Conservation (phyloP, 2,329 filamentous ascomycete genomes). For the Microcyclospora pomicola region DNA sequence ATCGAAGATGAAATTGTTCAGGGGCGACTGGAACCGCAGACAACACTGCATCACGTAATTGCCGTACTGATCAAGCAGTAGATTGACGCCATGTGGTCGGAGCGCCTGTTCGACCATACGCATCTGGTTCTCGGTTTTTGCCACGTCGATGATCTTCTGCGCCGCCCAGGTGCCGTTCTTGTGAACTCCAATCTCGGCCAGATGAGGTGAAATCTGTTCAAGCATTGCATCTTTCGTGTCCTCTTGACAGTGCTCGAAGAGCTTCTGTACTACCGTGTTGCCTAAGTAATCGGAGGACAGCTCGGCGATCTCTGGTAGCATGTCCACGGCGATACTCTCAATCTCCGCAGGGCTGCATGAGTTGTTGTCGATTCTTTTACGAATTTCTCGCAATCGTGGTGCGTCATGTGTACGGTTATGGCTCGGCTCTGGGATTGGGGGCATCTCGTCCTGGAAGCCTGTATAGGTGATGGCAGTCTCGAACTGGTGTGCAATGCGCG, state of each 20-base stretch:
- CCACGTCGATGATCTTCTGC: conserved; percentile 97
- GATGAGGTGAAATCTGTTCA: conserved; percentile 69
- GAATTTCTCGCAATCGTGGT: conserved; percentile 84
- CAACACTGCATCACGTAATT: conserved; percentile 98
- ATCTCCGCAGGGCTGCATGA: conserved; percentile 75
- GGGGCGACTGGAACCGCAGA: conserved; percentile 75
- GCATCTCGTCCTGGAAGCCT: conserved; percentile 66
- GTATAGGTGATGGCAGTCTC: conserved; percentile 64
- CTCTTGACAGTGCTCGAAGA: conserved; percentile 94
- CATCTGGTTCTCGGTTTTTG: conserved; percentile 74
- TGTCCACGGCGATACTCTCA: conserved; percentile 78
- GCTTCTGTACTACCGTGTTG: conserved; percentile 98
- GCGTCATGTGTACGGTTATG: conserved; percentile 86
- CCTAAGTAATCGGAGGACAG: conserved; percentile 90
- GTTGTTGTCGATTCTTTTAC: conserved; percentile 95
- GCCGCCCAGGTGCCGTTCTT: conserved; percentile 99
- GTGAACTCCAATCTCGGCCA: conserved; percentile 93
- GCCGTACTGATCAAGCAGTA: conserved; percentile 95
- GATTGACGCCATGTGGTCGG: conserved; percentile 70
- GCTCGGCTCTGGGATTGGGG: conserved; percentile 74
- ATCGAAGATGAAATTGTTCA: conserved; percentile 96
- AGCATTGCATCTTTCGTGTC: conserved; percentile 85
- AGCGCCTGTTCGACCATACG: conserved; percentile 69
- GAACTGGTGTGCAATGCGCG: conserved; percentile 58
- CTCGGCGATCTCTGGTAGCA: conserved; percentile 94